Percentiles rank a stretch among this genome's conserved stretches.
These are phyloP conservation scores for Aspergillus wentii DNA, from an alignment of 495 filamentous ascomycete genomes.

Conservation along the genomic window DNA sequence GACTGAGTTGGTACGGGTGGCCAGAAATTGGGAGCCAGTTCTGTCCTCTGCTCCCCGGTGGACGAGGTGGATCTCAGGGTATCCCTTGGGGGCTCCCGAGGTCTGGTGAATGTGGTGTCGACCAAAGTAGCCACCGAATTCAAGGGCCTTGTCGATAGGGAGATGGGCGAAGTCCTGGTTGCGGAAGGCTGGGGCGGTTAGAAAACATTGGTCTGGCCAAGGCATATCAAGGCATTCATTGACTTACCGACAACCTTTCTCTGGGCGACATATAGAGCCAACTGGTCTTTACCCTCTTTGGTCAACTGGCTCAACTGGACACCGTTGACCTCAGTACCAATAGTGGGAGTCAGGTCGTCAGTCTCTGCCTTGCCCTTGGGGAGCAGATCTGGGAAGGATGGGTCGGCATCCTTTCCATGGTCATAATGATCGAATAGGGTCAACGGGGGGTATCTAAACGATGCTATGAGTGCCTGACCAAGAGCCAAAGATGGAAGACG, in stretches of 20 bases:
- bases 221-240: neutral
- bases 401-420: constrained; percentile 47
- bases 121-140: constrained; percentile 57
- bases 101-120: constrained; percentile 60
- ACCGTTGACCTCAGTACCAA: constrained; percentile 50
- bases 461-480: too few relatives aligned
- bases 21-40: constrained; percentile 44
- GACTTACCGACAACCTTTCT: constrained; percentile 49
- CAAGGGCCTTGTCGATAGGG: constrained; percentile 50
- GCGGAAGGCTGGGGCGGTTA: constrained; percentile 52
- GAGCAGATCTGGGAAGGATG: constrained; percentile 47
- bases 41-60: constrained; percentile 52
- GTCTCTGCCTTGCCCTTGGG: constrained; percentile 33
- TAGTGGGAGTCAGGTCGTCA: constrained; percentile 48
- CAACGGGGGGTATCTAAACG: constrained; percentile 36
- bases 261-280: constrained; percentile 54
- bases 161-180: constrained; percentile 55
- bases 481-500: too few relatives aligned
- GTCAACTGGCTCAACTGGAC: constrained; percentile 52
- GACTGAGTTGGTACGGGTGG: constrained; percentile 50
- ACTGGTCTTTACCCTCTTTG: constrained; percentile 49
- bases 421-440: constrained; percentile 44
- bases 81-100: constrained; percentile 54
- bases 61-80: constrained; percentile 57
- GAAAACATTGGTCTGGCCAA: constrained; percentile 2